These are phyloP conservation scores for Gorgonomyces haynaldii DNA, from an alignment of 192 early-diverging fungal species.

Conservation along the genomic window DNA sequence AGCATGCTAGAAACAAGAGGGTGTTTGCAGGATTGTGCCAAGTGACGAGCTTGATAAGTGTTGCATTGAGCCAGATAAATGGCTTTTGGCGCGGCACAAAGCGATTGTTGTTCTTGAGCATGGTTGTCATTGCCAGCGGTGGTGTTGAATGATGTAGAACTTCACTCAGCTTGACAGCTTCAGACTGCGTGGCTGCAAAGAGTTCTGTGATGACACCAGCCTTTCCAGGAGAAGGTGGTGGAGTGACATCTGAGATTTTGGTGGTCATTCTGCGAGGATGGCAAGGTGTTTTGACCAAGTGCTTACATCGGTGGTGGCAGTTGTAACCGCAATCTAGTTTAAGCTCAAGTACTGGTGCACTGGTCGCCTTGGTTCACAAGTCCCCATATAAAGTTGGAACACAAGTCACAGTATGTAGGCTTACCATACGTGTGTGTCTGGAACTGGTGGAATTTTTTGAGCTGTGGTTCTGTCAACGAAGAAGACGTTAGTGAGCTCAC, in stretches of 20 bases:
- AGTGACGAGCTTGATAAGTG: slow-evolving; percentile 5
- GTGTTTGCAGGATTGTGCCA: slow-evolving; percentile 8
- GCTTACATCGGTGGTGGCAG: slow-evolving; percentile 25
- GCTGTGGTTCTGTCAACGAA: too few species aligned
- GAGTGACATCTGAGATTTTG: not conserved
- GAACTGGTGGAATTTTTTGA: too few species aligned
- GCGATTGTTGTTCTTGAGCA: slow-evolving; percentile 11
- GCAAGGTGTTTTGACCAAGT: slow-evolving; percentile 15
- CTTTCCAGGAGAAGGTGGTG: slow-evolving; percentile 6
- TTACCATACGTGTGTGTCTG: slow-evolving; percentile 37
- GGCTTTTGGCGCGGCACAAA: slow-evolving; percentile 6
- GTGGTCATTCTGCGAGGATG: slow-evolving; percentile 1
- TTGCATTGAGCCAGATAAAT: slow-evolving; percentile 8
- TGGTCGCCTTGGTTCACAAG: slow-evolving; percentile 51
- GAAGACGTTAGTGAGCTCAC: too few species aligned
- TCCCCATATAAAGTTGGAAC: slow-evolving; percentile 61
- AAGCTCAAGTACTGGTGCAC: slow-evolving; percentile 29
- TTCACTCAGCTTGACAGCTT: slow-evolving; percentile 33
- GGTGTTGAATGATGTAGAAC: slow-evolving; percentile 2
- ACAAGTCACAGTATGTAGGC: slow-evolving; percentile 58
- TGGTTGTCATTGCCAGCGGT: not conserved
- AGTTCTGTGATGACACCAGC: slow-evolving; percentile 9
- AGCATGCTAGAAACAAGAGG: slow-evolving; percentile 3
- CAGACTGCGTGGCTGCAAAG: slow-evolving; percentile 55
- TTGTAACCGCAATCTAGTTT: slow-evolving; percentile 25